Percentiles rank a stretch among this genome's conserved stretches.
Conservation (phyloP, 768 basidiomycete species). For the Lyophyllum atratum region DNA sequence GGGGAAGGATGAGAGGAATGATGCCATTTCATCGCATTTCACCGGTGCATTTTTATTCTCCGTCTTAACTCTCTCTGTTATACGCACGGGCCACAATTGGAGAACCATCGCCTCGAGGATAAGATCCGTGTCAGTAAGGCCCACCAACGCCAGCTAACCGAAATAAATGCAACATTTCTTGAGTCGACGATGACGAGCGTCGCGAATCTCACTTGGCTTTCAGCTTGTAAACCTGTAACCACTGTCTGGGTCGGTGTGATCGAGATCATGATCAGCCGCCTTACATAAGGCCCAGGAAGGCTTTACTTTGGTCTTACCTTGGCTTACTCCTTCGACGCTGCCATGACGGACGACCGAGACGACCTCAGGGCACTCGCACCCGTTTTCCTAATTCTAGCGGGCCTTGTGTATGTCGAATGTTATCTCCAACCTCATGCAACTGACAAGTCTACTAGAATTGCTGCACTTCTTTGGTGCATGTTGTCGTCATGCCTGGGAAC, state of each 20-base stretch:
- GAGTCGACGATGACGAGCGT: background rate
- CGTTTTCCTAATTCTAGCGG: slow-evolving; percentile 46
- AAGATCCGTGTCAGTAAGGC: background rate
- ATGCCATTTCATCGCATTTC: slow-evolving; percentile 16
- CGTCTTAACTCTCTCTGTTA: slow-evolving; percentile 17
- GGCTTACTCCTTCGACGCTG: background rate
- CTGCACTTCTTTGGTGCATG: slow-evolving; percentile 63
- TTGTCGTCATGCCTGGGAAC: slow-evolving; percentile 68
- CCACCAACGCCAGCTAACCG: background rate
- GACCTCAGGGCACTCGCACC: slow-evolving; percentile 36
- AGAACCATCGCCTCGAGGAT: background rate
- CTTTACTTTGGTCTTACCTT: background rate
- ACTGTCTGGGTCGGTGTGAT: background rate
- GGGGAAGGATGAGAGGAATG: slow-evolving; percentile 3
- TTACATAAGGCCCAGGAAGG: slow-evolving; percentile 1
- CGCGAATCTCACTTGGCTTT: background rate
- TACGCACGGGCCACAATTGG: slow-evolving; percentile 19
- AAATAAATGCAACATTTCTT: no score
- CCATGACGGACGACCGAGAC: slow-evolving; percentile 17
- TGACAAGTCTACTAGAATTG: slow-evolving; percentile 34
- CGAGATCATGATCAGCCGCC: background rate
- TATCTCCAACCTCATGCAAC: slow-evolving; percentile 8
- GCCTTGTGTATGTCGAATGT: slow-evolving; percentile 40
- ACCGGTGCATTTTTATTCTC: slow-evolving; percentile 22
- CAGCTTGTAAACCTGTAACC: slow-evolving; percentile 2